Base-by-base conservation (phyloP, 2,329 filamentous ascomycete species). In the Fusarium dimerum region DNA sequence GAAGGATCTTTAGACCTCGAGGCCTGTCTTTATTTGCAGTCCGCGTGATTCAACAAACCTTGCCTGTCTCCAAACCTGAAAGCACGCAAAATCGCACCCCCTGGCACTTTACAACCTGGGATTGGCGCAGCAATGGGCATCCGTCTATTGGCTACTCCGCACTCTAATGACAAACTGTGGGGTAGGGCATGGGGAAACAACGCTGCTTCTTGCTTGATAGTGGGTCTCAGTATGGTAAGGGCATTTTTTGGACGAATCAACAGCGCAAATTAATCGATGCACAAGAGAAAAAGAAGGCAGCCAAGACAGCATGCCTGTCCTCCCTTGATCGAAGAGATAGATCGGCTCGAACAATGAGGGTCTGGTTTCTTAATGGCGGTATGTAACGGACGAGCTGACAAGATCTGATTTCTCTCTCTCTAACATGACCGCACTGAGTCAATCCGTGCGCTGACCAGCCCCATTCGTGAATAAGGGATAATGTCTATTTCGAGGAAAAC, bases 111-210 rank as follows among this genome's bases (percentile, higher is more conserved):
- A n/a, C 48, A 51, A 48, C 20, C 52, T 51, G 50, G 53, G 61
- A 64, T 63, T 54, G 47, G 45, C 52, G 46, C 44, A 44, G 17
- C 44, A 44, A 43, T 47, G 26, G 26, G 30, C 38, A 29, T 43
- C 32, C 47, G 39, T 39, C 64, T 59, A 65, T 65, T 65, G 63
- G 63, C 52, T 52, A 55, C 63, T 61, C 63, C 63, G 64, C 63
- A 64, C 61, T 61, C 36, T 40, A 55, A 54, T 50, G 55, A 56
- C 57, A 63, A 61, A 63, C 52, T 63, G 57, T 61, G 61, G 61
- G 57, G 52, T 51, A 36, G 32, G 9, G 32, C 32, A 36, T 36
- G 32, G 32, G 32, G 32, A 36, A 36, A 9, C 5, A 36, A 10
- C 5, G 11, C 11, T 36, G 32, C 32, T 12, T 36, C 32, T 15